These are phyloP conservation scores for Fusarium pininemorale DNA, from an alignment of 2,329 filamentous ascomycete species.

Conservation along the genomic window DNA sequence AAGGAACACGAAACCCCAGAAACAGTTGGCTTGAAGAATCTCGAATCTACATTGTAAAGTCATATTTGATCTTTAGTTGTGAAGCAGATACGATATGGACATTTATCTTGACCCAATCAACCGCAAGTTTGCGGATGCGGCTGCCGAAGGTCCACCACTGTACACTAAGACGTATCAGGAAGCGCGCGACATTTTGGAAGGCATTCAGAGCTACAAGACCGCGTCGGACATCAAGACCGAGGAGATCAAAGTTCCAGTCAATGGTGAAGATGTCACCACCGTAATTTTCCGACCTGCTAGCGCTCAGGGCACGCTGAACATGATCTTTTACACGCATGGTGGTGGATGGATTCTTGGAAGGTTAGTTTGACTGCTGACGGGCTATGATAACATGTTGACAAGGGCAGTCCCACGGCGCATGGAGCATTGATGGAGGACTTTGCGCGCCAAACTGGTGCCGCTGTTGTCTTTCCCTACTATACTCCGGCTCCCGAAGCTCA, in stretches of 20 bases:
- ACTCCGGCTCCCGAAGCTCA: constrained; percentile 25
- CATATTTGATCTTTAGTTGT: accelerated
- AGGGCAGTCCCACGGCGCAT: background rate
- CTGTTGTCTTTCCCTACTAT: constrained; percentile 21
- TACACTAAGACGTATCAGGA: constrained; percentile 25
- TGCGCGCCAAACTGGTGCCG: constrained; percentile 17
- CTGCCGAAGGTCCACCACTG: background rate
- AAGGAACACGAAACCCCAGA: background rate
- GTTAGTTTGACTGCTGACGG: background rate
- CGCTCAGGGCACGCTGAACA: background rate
- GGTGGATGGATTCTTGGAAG: constrained; percentile 30
- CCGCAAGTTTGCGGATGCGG: constrained; percentile 11
- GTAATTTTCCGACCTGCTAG: constrained; percentile 11
- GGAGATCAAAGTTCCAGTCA: background rate
- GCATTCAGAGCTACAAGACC: constrained; percentile 14
- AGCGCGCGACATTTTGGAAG: constrained; percentile 18
- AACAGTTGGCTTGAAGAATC: accelerated
- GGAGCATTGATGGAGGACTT: constrained; percentile 25
- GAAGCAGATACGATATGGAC: background rate
- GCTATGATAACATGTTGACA: background rate
- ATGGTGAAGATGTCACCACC: background rate
- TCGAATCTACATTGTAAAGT: accelerated
- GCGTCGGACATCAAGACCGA: background rate
- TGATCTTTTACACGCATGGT: constrained; percentile 30
- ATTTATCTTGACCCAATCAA: constrained; percentile 20